Conservation (phyloP, 768 basidiomycete species). For the Boletus bicolor region DNA sequence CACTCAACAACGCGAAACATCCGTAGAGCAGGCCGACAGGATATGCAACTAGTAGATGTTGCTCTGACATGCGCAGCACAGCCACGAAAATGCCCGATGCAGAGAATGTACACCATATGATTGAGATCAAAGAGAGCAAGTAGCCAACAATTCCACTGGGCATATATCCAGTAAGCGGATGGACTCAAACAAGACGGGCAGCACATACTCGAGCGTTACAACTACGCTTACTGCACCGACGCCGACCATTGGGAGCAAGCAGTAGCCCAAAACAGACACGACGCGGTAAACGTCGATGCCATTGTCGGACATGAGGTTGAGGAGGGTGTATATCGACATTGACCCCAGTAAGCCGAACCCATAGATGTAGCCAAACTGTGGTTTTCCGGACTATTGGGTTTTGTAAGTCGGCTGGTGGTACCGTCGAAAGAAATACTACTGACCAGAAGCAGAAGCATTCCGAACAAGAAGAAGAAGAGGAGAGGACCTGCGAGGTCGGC, state of each 20-base stretch:
- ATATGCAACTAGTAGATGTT: constrained; percentile 93
- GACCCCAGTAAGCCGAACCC: constrained; percentile 96
- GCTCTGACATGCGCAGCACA: constrained; percentile 93
- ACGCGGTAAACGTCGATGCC: constrained; percentile 95
- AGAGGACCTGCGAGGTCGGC: constrained; percentile 96
- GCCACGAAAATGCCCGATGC: constrained; percentile 96
- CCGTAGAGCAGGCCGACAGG: constrained; percentile 93
- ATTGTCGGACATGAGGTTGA: constrained; percentile 95
- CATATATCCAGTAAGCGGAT: neutral
- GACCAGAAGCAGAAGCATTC: constrained; percentile 86
- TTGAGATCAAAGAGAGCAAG: constrained; percentile 73
- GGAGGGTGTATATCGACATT: constrained; percentile 85
- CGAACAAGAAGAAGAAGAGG: constrained; percentile 94
- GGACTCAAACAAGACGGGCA: neutral
- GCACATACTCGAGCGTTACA: constrained; percentile 80
- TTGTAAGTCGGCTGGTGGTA: constrained; percentile 1
- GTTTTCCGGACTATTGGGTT: constrained; percentile 81
- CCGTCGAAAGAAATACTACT: constrained; percentile 32
- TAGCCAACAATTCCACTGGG: constrained; percentile 81
- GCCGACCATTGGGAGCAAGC: constrained; percentile 94
- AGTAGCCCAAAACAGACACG: constrained; percentile 94
- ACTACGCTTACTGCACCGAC: constrained; percentile 87
- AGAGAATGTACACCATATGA: constrained; percentile 96
- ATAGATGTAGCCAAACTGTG: constrained; percentile 98
- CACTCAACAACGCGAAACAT: constrained; percentile 89